Base-by-base conservation (phyloP, 495 filamentous ascomycete species). In the Penicillium verhagenii region DNA sequence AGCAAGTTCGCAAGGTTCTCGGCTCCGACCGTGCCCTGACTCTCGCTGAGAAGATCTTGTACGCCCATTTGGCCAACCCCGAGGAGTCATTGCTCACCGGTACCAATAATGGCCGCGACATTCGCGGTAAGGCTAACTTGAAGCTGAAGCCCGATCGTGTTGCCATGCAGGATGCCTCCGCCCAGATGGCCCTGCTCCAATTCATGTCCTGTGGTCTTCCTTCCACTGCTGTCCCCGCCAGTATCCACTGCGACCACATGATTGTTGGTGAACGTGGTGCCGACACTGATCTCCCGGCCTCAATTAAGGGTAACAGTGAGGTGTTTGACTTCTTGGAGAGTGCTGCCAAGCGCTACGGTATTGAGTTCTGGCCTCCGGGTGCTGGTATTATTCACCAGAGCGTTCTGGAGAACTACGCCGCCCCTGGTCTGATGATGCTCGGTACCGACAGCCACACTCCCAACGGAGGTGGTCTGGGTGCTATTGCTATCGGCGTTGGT, bases 381-480 rank as follows among this genome's bases (percentile, higher is more conserved):
- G 94, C 94, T n/a, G 94, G 94, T 55, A 98, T 98, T 55, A 98
- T 98, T 59, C 94, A 98, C 75, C 94, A 98, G 80, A 95, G 89
- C 54, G 94, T 98, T 39, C 76, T 98, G 61, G 94, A 98, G 79
- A 97, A 97, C 73, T 98, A 98, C 67, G 90, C 94, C n/a, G 86
- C 91, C 4, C 94, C 94, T 4, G 94, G 94, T 42, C 69, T 97
- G 64, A 97, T 98, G 94, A 96, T 97, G 92, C 82, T 98, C n/a
- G 94, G 94, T 53, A 98, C 94, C 31, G 94, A 98, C 71, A 96
- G 92, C 66, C 94, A 97, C 75, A 97, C 94, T 24, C 94, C 94
- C 19, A 97, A 98, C 69, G 94, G 86, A 13, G 94, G 94, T 69
- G 94, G 94, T 55, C 72, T 98, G 31, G 91, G 88, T 54, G 90